A percentile compares a stretch with the other conserved stretches of the same genome.
Evolutionary conservation across 164 flowering plant genomes (phyloP).

Genomic region (Kingdonia uniflora): DNA sequence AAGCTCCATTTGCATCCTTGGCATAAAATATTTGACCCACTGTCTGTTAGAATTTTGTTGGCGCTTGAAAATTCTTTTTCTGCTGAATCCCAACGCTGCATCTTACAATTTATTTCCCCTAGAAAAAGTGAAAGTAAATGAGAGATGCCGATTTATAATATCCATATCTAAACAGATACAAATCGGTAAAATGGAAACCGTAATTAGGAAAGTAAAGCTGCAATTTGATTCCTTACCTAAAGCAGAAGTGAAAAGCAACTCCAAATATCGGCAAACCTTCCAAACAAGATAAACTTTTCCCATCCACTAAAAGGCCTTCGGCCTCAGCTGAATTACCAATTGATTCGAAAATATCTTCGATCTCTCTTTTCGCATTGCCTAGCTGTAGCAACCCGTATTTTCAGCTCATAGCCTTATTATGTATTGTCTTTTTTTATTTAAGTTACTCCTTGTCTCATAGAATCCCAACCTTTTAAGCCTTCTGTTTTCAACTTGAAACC

Average conservation of each 20-base stretch:
- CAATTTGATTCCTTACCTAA: conserved; percentile 39
- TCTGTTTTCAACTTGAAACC: no score
- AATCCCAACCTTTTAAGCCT: no score
- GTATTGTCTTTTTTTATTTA: no score
- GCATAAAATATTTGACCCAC: conserved; percentile 13
- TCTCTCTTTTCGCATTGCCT: no score
- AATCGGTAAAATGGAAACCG: not conserved
- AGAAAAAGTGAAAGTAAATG: not conserved
- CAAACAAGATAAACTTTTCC: conserved; percentile 45
- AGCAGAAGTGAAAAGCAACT: conserved; percentile 54
- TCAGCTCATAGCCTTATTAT: no score
- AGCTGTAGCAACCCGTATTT: no score
- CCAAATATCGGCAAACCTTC: conserved; percentile 52
- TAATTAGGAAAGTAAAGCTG: not conserved
- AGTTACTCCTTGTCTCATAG: no score
- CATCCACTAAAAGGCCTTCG: conserved; percentile 55
- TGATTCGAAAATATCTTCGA: no score
- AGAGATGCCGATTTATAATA: not conserved
- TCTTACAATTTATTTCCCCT: conserved; percentile 24
- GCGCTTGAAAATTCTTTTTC: conserved; percentile 18
- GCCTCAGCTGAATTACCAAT: conserved; percentile 74
- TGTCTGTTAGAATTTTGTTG: conserved; percentile 13
- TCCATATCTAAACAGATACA: no score
- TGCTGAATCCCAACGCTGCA: conserved; percentile 21
- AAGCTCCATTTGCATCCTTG: conserved; percentile 17